Evolutionary conservation across 1,284 basidiomycete species (phyloP).

Genomic region (Takashimella koratensis): DNA sequence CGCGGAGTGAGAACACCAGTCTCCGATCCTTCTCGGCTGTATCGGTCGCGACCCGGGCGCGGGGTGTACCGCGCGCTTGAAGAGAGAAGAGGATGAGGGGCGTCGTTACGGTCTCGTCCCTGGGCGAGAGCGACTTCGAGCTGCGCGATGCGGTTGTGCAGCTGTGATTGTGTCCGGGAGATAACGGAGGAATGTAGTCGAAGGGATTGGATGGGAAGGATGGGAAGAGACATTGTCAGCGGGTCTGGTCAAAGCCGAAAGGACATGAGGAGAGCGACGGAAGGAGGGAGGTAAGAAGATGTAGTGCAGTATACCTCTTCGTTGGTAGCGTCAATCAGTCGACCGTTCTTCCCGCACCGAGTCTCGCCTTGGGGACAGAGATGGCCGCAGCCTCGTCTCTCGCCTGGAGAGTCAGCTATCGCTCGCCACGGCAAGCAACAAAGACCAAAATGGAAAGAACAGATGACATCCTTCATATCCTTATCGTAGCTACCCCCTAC

Average conservation of each 20-base stretch:
- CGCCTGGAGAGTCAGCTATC: not conserved
- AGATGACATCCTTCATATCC: too few relatives aligned
- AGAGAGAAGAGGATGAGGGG: not conserved
- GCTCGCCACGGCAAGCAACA: too few relatives aligned
- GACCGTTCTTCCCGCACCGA: not conserved
- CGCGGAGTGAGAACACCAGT: too few relatives aligned
- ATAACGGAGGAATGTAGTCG: not conserved
- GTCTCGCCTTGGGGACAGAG: not conserved
- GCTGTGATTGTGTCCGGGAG: not conserved
- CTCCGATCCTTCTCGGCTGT: not conserved
- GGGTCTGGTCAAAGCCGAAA: not conserved
- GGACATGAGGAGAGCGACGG: not conserved
- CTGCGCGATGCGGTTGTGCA: not conserved
- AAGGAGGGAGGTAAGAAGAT: not conserved
- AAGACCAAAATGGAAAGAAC: too few relatives aligned
- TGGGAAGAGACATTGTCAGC: not conserved
- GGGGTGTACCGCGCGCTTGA: not conserved
- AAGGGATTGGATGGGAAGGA: not conserved
- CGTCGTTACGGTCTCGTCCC: not conserved
- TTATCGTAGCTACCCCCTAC: too few relatives aligned
- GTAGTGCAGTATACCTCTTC: not conserved
- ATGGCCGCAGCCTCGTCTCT: not conserved
- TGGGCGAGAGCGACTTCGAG: not conserved
- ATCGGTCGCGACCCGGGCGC: too few relatives aligned
- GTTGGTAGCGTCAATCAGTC: not conserved